Base-by-base conservation (phyloP, 2,329 filamentous ascomycete species). In the Aureobasidium sp. region DNA sequence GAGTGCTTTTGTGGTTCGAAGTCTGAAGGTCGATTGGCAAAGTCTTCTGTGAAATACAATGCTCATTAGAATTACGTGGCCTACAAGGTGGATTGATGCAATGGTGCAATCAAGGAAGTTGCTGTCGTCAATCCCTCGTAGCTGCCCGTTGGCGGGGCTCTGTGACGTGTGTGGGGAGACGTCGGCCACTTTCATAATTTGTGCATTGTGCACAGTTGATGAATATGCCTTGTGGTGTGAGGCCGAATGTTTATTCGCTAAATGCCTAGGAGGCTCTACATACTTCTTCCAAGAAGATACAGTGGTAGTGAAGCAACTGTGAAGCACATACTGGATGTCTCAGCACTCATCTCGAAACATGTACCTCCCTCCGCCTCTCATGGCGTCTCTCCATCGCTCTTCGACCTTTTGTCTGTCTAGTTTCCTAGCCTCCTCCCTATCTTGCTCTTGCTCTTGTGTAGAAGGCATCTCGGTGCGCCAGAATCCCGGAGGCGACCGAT, bases 401-500 rank as follows among this genome's bases (percentile, higher is more conserved):
- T 83, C 78, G 1, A 96, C 76, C 53, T 80, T 77, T 45, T 80
- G 74, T 59, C 76, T 78, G 64, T 86, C 84, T 56, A 80, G 71
- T 60, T 75, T 76, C n/a, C 74, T 75, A 0, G 85, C 86, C 63
- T 83, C 81, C 56, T 78, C 76, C 54, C 79, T 79, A 61, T 91
- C 81, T 49, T 75, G 72, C 60, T 80, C 74, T 24, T 84, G 70
- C 68, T 96, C 88, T 66, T 97, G 93, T 1, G 93, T 96, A 22
- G 74, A 82, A 1, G 91, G 90, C 66, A 98, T 95, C 60, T 95
- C 91, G 1, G 85, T 79, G 51, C 88, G 78, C 93, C 93, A 98
- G 66, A 88, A 97, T 0, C 90, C 90, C 1, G 89, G 88, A 11
- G 93, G 90, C 8, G 86, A 88, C 39, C 73, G 75, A 57, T 80